These are phyloP conservation scores for Colletotrichum magnum DNA, from an alignment of 2,329 filamentous ascomycete species.

Conservation along the genomic window DNA sequence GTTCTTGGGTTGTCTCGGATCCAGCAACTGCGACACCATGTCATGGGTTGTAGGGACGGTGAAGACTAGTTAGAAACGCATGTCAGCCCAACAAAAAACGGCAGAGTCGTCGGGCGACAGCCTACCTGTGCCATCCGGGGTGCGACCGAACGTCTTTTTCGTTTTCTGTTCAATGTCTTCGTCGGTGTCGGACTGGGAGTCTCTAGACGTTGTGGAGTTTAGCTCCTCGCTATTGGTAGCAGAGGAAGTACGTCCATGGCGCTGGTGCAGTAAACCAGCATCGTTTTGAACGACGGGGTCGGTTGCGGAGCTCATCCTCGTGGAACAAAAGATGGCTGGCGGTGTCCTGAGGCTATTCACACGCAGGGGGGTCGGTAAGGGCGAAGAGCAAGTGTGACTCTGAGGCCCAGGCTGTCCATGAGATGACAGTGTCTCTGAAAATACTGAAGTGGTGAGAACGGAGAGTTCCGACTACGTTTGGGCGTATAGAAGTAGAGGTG, in stretches of 20 bases:
- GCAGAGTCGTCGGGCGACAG: constrained; percentile 41
- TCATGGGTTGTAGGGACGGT: constrained; percentile 96
- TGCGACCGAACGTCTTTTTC: constrained; percentile 90
- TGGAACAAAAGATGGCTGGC: neutral
- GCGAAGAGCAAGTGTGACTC: constrained; percentile 33
- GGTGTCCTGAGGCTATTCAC: constrained; percentile 28
- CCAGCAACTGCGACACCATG: constrained; percentile 98
- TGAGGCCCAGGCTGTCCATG: constrained; percentile 39
- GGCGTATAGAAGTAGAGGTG: neutral
- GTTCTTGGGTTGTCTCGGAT: constrained; percentile 96
- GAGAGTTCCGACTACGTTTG: constrained; percentile 7
- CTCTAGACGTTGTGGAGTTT: constrained; percentile 10
- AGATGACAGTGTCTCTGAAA: constrained; percentile 31
- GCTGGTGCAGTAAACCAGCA: constrained; percentile 36
- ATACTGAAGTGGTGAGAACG: constrained; percentile 14
- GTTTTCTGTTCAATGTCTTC: constrained; percentile 45
- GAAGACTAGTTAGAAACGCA: constrained; percentile 76
- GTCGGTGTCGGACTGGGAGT: constrained; percentile 18
- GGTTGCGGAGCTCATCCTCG: constrained; percentile 43
- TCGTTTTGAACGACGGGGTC: constrained; percentile 30
- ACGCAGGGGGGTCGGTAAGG: constrained; percentile 39
- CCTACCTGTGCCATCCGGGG: constrained; percentile 90
- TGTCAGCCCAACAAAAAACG: constrained; percentile 2
- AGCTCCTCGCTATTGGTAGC: constrained; percentile 23
- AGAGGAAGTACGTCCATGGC: constrained; percentile 24